Evolutionary conservation across 1,284 basidiomycete genomes (phyloP).

Genomic region (Boletus sp.): DNA sequence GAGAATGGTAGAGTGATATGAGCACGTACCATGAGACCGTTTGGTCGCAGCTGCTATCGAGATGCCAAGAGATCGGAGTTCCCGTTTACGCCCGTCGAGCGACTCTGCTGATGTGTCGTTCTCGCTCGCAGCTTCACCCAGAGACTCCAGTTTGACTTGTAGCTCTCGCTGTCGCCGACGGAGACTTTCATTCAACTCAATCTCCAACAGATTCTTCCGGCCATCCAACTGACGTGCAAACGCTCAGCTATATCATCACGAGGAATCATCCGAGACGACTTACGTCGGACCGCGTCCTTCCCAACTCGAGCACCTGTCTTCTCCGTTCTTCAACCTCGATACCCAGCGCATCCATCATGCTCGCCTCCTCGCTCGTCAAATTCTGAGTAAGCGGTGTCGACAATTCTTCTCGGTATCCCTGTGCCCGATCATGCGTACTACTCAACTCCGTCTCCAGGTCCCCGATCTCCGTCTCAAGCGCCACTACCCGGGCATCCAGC

Average conservation of each 20-base stretch:
- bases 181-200: constrained; percentile 90
- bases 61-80: constrained; percentile 62
- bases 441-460: constrained; percentile 72
- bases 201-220: constrained; percentile 80
- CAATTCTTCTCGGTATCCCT: constrained; percentile 72
- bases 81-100: constrained; percentile 63
- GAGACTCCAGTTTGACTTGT: constrained; percentile 69
- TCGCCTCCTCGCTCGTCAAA: constrained; percentile 72
- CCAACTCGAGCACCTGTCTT: constrained; percentile 65
- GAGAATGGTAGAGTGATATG: background rate
- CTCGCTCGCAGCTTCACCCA: constrained; percentile 64
- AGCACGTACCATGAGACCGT: constrained; percentile 57
- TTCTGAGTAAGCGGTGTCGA: constrained; percentile 71
- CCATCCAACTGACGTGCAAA: constrained; percentile 59
- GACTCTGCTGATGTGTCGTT: constrained; percentile 57
- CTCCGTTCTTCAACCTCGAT: constrained; percentile 75
- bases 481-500: constrained; percentile 56
- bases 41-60: constrained; percentile 64
- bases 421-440: constrained; percentile 54
- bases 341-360: constrained; percentile 65
- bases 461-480: constrained; percentile 65
- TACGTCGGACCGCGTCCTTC: constrained; percentile 72
- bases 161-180: constrained; percentile 77
- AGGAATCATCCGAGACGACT: constrained; percentile 21
- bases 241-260: constrained; percentile 1